Evolutionary conservation across 2,329 filamentous ascomycete genomes (phyloP), one percentile per base, ranked within the genome.

Genomic region (Chrysoporthe puriensis): DNA sequence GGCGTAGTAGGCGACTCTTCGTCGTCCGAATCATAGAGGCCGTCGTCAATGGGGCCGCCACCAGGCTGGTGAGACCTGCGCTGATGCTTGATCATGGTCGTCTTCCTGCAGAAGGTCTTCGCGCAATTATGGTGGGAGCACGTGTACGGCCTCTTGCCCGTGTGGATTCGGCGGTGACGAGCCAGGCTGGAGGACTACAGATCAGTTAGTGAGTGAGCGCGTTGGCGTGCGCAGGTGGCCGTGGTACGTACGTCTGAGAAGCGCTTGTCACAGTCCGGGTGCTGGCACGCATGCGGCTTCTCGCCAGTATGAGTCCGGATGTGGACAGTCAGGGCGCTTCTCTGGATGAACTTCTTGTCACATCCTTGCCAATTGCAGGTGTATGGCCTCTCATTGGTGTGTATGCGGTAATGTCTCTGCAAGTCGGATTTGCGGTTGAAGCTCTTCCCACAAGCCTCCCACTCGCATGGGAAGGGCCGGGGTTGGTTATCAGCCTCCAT

Each of bases 401-500:
- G 89, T 74, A 91, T 91, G 70, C 89, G 85, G 74, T 90, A 90
- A 74, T 91, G 89, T 74, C 89, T 84, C 74, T 90, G 88, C 69
- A 91, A 80, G 73, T 91, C 89, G 21, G 89, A 91, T 77, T 91
- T 91, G 73, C 89, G 84, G 78, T 91, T 91, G 81, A 91, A 91
- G 79, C 87, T 89, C 83, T 90, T 90, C 73, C 81, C 85, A 77
- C 88, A 90, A 32, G 80, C 78, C 70, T 86, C 79, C 88, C 88
- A 90, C 73, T 88, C 85, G 76, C 88, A 90, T 79, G 86, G 83
- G 75, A 89, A 90, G 46, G 87, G 87, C 72, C 88, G 85, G 77
- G 85, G 82, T 67, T 84, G 84, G 62, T 86, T 84, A 81, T 89
- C 87, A 76, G 88, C 86, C 70, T 89, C 86, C 70, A 89, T 87